A percentile compares a stretch with the other conserved stretches of the same genome.
These are phyloP conservation scores for Microcyclosporella mali DNA, from an alignment of 2,329 filamentous ascomycete genomes.

Conservation along the genomic window DNA sequence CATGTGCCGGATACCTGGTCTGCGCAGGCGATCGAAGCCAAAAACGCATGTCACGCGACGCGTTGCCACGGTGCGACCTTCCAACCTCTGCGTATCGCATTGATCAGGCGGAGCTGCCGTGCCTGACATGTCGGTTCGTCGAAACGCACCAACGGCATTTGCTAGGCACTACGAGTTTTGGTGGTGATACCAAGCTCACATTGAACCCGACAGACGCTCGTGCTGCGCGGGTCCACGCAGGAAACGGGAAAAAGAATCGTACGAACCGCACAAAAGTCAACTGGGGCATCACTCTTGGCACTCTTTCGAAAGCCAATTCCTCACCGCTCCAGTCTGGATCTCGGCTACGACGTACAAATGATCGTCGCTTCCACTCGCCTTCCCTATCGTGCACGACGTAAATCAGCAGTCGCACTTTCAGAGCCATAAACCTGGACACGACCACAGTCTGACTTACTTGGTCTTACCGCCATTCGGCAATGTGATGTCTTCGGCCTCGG, in stretches of 20 bases:
- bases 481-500: conserved; percentile 39
- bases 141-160: too few species aligned
- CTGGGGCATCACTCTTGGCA: conserved; percentile 41
- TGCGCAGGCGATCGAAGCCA: background rate
- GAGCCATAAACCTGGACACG: too few species aligned
- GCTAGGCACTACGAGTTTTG: too few species aligned
- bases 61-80: background rate
- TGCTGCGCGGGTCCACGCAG: background rate
- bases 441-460: too few species aligned
- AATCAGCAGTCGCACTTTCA: conserved; percentile 21
- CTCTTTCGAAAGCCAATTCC: conserved; percentile 38
- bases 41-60: conserved; percentile 8
- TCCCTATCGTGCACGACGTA: conserved; percentile 25
- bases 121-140: too few species aligned
- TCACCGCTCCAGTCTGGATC: conserved; percentile 43
- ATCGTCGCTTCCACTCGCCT: conserved; percentile 44
- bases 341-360: conserved; percentile 37
- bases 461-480: conserved; percentile 45
- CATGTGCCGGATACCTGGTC: background rate
- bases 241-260: background rate
- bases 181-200: too few species aligned
- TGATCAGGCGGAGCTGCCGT: too few species aligned
- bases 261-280: conserved; percentile 44
- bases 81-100: too few species aligned
- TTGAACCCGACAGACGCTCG: too few species aligned